Conservation (phyloP, 2,329 filamentous ascomycete species). For the Myriosclerotinia duriaeana region DNA sequence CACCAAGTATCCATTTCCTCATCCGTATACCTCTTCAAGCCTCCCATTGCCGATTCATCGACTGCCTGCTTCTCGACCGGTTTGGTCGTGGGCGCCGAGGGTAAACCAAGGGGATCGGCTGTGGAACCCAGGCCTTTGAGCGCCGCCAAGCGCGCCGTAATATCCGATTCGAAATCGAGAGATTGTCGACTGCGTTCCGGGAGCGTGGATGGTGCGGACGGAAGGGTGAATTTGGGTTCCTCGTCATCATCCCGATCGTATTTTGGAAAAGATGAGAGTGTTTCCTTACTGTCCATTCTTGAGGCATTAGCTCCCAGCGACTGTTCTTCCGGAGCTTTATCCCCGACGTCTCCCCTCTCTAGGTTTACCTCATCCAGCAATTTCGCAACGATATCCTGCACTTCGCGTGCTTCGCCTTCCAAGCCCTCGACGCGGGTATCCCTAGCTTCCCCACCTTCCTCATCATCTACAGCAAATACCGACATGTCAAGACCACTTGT, state of each 20-base stretch:
- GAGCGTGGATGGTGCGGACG: constrained; percentile 35
- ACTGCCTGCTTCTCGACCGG: constrained; percentile 29
- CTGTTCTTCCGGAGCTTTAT: constrained; percentile 12
- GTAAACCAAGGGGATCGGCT: constrained; percentile 33
- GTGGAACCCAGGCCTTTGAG: constrained; percentile 30
- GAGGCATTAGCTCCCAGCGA: neutral
- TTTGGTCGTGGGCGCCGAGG: constrained; percentile 38
- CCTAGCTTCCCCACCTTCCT: constrained; percentile 46
- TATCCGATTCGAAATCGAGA: constrained; percentile 36
- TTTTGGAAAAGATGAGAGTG: neutral
- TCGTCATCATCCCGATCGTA: constrained; percentile 4
- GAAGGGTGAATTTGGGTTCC: constrained; percentile 27
- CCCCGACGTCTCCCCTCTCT: constrained; percentile 27
- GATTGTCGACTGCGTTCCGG: constrained; percentile 30
- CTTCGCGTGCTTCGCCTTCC: constrained; percentile 37
- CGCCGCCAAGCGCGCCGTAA: constrained; percentile 38
- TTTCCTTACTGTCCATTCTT: neutral
- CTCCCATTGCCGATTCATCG: constrained; percentile 1
- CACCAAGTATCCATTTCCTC: constrained; percentile 78
- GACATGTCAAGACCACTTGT: constrained; percentile 39
- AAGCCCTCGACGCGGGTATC: constrained; percentile 41
- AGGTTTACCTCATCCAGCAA: constrained; percentile 39
- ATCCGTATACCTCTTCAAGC: constrained; percentile 53
- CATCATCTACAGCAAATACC: constrained; percentile 44
- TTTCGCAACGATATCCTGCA: constrained; percentile 37